Evolutionary conservation across 305 asterid species (phyloP).

Genomic region (Withania somnifera): DNA sequence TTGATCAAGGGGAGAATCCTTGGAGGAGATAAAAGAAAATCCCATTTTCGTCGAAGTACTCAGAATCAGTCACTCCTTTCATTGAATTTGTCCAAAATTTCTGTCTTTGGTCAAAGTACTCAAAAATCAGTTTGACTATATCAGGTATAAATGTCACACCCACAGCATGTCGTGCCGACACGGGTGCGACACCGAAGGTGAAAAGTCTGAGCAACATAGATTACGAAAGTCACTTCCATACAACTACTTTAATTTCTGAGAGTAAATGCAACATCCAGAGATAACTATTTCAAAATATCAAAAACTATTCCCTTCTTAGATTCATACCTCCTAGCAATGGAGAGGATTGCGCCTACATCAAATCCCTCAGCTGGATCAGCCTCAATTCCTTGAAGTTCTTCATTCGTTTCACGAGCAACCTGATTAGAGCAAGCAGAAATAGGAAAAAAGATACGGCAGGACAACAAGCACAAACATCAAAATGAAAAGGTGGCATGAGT

Average conservation of each 20-base stretch:
- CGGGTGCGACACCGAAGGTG: too few species aligned
- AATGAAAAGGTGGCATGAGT: neutral
- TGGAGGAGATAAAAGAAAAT: too few species aligned
- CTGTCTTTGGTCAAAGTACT: too few species aligned
- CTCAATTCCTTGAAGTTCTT: constrained; percentile 62
- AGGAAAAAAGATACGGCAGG: neutral
- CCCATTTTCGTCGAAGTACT: too few species aligned
- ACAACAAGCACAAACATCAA: constrained; percentile 9
- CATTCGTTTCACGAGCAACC: constrained; percentile 86
- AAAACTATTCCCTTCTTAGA: neutral
- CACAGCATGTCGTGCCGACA: too few species aligned
- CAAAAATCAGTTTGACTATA: too few species aligned
- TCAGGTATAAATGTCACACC: too few species aligned
- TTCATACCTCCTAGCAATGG: constrained; percentile 59
- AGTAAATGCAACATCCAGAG: neutral
- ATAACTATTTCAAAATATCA: neutral
- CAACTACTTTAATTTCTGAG: neutral
- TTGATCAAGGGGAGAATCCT: too few species aligned
- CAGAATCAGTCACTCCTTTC: too few species aligned
- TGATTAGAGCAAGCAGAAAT: constrained; percentile 17
- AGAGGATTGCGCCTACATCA: constrained; percentile 67
- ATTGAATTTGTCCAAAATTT: too few species aligned
- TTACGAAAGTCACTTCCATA: neutral
- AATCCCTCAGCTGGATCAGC: constrained; percentile 66
- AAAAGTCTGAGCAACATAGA: too few species aligned